Conservation (phyloP, 2,329 filamentous ascomycete species). For the Cladosporium sp. region DNA sequence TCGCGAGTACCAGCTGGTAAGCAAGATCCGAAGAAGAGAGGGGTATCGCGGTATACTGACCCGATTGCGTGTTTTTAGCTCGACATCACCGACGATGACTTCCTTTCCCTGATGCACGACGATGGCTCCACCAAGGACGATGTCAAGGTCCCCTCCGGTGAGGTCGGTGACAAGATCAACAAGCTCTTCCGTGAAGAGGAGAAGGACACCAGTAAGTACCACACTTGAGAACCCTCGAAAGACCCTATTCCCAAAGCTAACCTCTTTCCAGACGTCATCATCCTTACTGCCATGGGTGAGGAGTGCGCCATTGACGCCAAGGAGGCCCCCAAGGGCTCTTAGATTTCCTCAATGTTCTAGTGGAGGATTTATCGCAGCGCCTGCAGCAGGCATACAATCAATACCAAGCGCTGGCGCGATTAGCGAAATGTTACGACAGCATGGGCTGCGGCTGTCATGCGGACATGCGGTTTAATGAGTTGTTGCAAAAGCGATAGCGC, state of each 20-base stretch:
- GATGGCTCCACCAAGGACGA: constrained; percentile 88
- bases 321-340: constrained; percentile 62
- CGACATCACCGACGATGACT: constrained; percentile 88
- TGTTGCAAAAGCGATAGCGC: constrained; percentile 15
- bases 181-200: constrained; percentile 75
- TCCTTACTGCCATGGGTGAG: constrained; percentile 95
- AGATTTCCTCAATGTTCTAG: constrained; percentile 3
- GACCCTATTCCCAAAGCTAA: background rate
- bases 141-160: constrained; percentile 85
- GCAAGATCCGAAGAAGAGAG: constrained; percentile 34
- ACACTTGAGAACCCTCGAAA: background rate
- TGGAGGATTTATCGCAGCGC: constrained; percentile 9
- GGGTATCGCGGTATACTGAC: constrained; percentile 18
- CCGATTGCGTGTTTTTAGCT: constrained; percentile 51
- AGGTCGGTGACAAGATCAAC: constrained; percentile 80
- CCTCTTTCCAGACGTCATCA: constrained; percentile 65
- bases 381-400: constrained; percentile 13
- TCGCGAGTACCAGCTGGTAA: constrained; percentile 89
- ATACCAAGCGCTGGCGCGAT: constrained; percentile 15
- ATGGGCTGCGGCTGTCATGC: constrained; percentile 13
- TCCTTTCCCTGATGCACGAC: constrained; percentile 88
- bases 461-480: constrained; percentile 13
- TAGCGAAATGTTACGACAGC: constrained; percentile 14
- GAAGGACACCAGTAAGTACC: constrained; percentile 84
- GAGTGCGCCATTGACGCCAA: constrained; percentile 89